Conservation (phyloP, 1,284 basidiomycete species). For the Irpex sp. region DNA sequence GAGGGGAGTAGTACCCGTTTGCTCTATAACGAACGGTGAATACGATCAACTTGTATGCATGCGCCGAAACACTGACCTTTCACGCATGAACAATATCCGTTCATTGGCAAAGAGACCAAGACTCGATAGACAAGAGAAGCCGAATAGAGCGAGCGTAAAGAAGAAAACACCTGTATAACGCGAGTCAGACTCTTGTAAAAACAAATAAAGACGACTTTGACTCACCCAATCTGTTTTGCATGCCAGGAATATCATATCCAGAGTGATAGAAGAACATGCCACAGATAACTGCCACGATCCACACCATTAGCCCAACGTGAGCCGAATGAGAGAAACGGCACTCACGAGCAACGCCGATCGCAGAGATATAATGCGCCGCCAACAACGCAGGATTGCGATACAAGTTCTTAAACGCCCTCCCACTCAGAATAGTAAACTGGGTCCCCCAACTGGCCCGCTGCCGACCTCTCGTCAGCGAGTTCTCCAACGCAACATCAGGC, state of each 20-base stretch:
- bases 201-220: constrained; percentile 8
- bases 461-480: constrained; percentile 67
- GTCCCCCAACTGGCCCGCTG: constrained; percentile 84
- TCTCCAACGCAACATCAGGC: constrained; percentile 65
- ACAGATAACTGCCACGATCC: constrained; percentile 57
- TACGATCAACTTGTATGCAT: neutral
- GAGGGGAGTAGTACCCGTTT: constrained; percentile 95
- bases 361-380: constrained; percentile 85
- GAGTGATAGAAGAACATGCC: constrained; percentile 81
- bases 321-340: constrained; percentile 15
- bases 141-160: constrained; percentile 92
- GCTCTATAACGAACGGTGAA: constrained; percentile 46
- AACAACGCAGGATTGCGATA: constrained; percentile 92
- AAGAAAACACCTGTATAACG: constrained; percentile 82
- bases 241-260: constrained; percentile 85
- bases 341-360: constrained; percentile 80
- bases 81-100: constrained; percentile 92
- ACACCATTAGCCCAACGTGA: constrained; percentile 1
- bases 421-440: constrained; percentile 91
- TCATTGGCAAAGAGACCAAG: constrained; percentile 92
- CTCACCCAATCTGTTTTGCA: constrained; percentile 83
- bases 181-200: neutral
- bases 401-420: constrained; percentile 97
- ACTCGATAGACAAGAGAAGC: constrained; percentile 93
- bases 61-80: constrained; percentile 57